Base-by-base conservation (phyloP, 2,329 filamentous ascomycete genomes). In the Emmonsiellopsis sp. region DNA sequence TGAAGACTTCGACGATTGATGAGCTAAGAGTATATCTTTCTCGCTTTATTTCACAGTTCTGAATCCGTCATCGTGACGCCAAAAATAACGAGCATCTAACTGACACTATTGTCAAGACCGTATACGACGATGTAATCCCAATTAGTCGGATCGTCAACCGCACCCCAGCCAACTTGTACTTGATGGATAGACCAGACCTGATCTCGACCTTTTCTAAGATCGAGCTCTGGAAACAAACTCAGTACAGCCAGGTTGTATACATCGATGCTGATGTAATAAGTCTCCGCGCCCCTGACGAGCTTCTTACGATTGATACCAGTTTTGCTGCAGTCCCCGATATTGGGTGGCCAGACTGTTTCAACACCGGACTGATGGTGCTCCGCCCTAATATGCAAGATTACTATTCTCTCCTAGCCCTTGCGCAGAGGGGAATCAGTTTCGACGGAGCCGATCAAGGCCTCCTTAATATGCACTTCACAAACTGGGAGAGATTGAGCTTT, bases 271-370 rank as follows among this genome's bases (percentile, higher is more conserved):
- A 98, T 65, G 82, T 95, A 41, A 86, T 98, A n/a, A 88, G 89
- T 32, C 81, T 95, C 58, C 80, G 90, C 61, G 89, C 91, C 35
- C 88, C 92, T 3, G 92, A 98, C 64, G 93, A 98, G 78, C 83
- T 98, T 53, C 94, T 98, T 66, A 79, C 84, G 15, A 68, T 83
- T 42, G 73, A 80, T 9, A 76, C 76, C 35, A 63, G 74, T 30
- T 85, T 86, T 61, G 82, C 83, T 30, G 83, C 93, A 2, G 90
- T 88, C 9, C 91, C 93, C 34, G 93, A 98, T 70, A 90, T 97
- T 63, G 93, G 93, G 61, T 98, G 93, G 93, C 93, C 93, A 35
- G 93, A 98, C 73, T 81, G 91, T 57, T 97, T 97, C 82, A 98
- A 98, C 73, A 90, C 87, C n/a, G 93, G 93, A 64, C 83, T 98